Evolutionary conservation across 2,329 filamentous ascomycete species (phyloP), one percentile per base, ranked within the genome.

Genomic region (Microascus cirrosus): DNA sequence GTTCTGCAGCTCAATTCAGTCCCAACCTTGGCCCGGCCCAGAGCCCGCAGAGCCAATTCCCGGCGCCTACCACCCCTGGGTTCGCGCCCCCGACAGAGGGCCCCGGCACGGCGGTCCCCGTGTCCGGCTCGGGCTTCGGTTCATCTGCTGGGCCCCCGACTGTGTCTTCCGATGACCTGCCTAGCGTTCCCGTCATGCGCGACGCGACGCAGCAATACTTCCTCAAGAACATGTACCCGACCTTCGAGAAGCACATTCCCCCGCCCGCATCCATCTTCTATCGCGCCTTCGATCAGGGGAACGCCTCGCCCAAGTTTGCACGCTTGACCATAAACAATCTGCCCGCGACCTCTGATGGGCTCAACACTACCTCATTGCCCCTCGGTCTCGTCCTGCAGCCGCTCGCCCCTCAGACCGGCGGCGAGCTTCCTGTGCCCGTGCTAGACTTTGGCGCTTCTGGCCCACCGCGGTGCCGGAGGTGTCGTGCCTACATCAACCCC

Each of bases 401-500:
- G 0, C 76, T 99, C 53, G 93, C 94, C 1, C 80, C 84, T 48
- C 78, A 92, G 50, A 88, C 95, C 67, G 79, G 89, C 25, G 93
- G 94, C 56, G 94, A 99, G 73, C 79, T 87, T 54, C 83, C 90
- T 1, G 86, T 99, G 58, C 94, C 94, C 0, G 87, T 99, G 4
- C 79, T 99, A 25, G 94, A 99, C 73, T 99, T 97, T 77, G 94
- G 94, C 54, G 91, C 96, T 50, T 75, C 76, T 45, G 94, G 94
- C 0, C 94, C 94, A 48, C 94, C 94, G 24, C 83, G 94, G 70
- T 99, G 94, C 73, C 84, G 90, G 65, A 82, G 94, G 73, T 99
- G 94, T 76, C 83, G 94, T 68, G 88, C 93, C 15, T 99, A 99
- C 73, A 95, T 99, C 74, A 99, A 99, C 68, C 94, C 94, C 1